Percentiles rank a stretch among this genome's conserved stretches.
These are phyloP conservation scores for Didymella segeticola DNA, from an alignment of 2,329 filamentous ascomycete species.

Conservation along the genomic window DNA sequence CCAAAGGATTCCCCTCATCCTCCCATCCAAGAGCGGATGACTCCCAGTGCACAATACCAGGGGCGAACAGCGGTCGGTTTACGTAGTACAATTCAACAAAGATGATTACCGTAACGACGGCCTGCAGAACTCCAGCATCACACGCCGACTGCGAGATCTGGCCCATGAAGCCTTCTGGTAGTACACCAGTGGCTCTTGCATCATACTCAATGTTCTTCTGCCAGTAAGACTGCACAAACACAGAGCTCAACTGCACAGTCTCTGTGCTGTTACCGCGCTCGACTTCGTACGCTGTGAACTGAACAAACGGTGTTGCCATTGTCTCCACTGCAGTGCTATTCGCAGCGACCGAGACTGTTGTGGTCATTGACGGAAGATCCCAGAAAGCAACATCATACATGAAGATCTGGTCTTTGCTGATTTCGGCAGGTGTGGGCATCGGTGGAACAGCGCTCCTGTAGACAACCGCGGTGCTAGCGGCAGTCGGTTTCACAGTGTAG, in stretches of 20 bases:
- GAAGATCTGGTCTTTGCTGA: conserved; percentile 23
- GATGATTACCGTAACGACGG: conserved; percentile 52
- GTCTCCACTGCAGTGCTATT: conserved; percentile 33
- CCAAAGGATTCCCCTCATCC: conserved; percentile 21
- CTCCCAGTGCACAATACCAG: conserved; percentile 40
- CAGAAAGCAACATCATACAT: conserved; percentile 24
- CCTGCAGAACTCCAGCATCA: conserved; percentile 47
- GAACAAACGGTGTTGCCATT: conserved; percentile 51
- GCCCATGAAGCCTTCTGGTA: conserved; percentile 48
- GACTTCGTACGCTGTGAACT: conserved; percentile 54
- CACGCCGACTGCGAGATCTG: conserved; percentile 43
- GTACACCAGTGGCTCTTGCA: conserved; percentile 34
- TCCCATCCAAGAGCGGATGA: conserved; percentile 37
- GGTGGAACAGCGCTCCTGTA: conserved; percentile 32
- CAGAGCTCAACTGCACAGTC: conserved; percentile 43
- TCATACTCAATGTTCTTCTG: conserved; percentile 39
- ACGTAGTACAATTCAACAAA: conserved; percentile 51
- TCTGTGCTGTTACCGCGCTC: conserved; percentile 43
- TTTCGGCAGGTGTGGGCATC: conserved; percentile 31
- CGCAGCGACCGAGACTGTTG: conserved; percentile 31
- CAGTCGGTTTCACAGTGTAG: conserved; percentile 41
- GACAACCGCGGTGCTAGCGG: conserved; percentile 39
- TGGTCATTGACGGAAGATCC: conserved; percentile 28
- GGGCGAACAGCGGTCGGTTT: conserved; percentile 20
- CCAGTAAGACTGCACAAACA: conserved; percentile 48